These are phyloP conservation scores for Podaxis sp. DNA, from an alignment of 768 basidiomycete species.

Conservation along the genomic window DNA sequence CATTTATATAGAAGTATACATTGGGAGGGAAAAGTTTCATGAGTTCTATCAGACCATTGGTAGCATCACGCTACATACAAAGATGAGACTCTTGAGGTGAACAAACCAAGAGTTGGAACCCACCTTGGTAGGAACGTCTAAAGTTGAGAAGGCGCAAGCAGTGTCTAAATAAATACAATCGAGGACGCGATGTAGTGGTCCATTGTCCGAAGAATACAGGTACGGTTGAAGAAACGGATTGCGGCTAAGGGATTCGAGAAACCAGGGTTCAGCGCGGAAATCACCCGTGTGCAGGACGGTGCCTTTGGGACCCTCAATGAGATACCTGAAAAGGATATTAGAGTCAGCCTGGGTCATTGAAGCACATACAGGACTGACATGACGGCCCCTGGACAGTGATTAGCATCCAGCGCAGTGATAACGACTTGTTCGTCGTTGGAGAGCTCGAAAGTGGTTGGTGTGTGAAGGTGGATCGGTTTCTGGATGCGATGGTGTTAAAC, in stretches of 20 bases:
- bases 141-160: conserved; percentile 49
- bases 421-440: conserved; percentile 53
- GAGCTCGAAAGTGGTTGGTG: conserved; percentile 59
- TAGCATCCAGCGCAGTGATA: conserved; percentile 83
- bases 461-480: conserved; percentile 57
- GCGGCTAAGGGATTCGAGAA: conserved; percentile 59
- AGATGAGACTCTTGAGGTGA: not conserved
- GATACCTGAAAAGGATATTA: conserved; percentile 51
- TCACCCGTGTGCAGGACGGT: conserved; percentile 92
- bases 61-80: conserved; percentile 55
- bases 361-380: conserved; percentile 51
- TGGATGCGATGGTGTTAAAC: conserved; percentile 21
- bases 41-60: conserved; percentile 60
- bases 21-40: conserved; percentile 62
- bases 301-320: conserved; percentile 66
- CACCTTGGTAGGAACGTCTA: conserved; percentile 60
- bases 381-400: conserved; percentile 92
- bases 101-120: not conserved
- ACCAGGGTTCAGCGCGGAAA: conserved; percentile 82
- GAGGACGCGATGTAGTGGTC: conserved; percentile 38
- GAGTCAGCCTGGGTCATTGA: not conserved
- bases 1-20: conserved; percentile 82
- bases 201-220: conserved; percentile 30
- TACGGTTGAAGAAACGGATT: conserved; percentile 76
- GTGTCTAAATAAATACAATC: conserved; percentile 87